Evolutionary conservation across 306 rosid genomes (phyloP).

Genomic region (Mucuna pruriens): DNA sequence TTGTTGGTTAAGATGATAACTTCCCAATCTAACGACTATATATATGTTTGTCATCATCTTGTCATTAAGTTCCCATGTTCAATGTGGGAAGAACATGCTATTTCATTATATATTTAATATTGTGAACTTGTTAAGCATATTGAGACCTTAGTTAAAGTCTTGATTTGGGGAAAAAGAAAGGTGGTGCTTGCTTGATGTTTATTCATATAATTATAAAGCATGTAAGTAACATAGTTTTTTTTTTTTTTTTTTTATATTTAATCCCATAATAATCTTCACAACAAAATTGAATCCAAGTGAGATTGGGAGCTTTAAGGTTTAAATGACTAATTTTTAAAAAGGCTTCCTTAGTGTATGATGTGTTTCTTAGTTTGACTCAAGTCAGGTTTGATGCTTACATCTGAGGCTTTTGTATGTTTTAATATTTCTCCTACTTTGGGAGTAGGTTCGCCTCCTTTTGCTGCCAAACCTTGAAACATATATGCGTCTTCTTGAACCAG

Average conservation of each 20-base stretch:
- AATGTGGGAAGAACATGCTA: background rate
- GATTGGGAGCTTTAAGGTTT: background rate
- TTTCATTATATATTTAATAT: conserved; percentile 12
- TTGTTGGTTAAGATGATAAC: background rate
- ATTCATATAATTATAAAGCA: background rate
- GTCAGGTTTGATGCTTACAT: conserved; percentile 4
- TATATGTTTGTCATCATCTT: background rate
- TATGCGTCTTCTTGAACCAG: conserved; percentile 81
- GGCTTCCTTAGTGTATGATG: background rate
- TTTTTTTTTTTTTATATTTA: conserved; percentile 24
- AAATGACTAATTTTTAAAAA: background rate
- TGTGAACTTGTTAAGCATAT: background rate
- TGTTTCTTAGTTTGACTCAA: conserved; percentile 21
- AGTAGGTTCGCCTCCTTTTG: conserved; percentile 75
- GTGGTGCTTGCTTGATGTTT: conserved; percentile 2
- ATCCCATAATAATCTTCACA: background rate
- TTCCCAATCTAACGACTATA: background rate
- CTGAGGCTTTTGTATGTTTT: conserved; percentile 29
- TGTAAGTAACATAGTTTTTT: background rate
- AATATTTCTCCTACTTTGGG: conserved; percentile 30
- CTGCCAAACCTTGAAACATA: conserved; percentile 80
- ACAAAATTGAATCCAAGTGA: conserved; percentile 8
- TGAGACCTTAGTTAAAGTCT: background rate
- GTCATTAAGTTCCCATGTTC: conserved; percentile 3
- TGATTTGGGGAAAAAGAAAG: conserved; percentile 4